Base-by-base conservation (phyloP, 2,329 filamentous ascomycete species). In the Tolypocladium ophioglossoides region DNA sequence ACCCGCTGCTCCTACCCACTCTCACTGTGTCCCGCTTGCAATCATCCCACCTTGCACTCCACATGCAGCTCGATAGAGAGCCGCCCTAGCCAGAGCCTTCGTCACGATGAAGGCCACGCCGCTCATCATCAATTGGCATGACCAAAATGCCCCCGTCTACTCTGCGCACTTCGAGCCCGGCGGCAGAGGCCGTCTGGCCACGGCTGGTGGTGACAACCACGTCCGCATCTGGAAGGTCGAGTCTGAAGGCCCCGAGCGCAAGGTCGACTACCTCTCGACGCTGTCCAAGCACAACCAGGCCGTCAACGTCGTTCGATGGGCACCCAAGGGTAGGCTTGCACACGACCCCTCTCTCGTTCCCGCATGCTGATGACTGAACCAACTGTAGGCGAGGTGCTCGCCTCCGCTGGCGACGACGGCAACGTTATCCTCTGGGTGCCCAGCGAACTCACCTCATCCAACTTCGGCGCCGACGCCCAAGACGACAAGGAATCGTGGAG, bases 401-500 rank as follows among this genome's bases (percentile, higher is more conserved):
- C 91, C 59, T 96, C 91, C 53, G 94, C 94, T 38, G 94, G 94
- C 61, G 94, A 99, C 69, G 94, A 99, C 70, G 94, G 94, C 56
- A 99, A 97, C 67, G 89, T 97, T 52, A 86, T 99, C 55, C 81
- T 96, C 57, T 99, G 94, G 94, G 89, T 96, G 41, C 91, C 91
- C 12, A 87, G 90, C 60, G 91, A 95, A 64, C 79, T 80, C 55
- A 81, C 86, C 57, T 78, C 82, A 56, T 78, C 83, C 54, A 68
- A 73, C 40, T 89, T 96, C 66, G 91, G 91, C 59, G 88, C 91
- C 64, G 91, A 96, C 63, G 83, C 82, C 50, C 79, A 86, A 54
- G 94, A 96, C 63, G 94, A 99, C 69, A 95, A 96, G 71, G 94
- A 99, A 72, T 89, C 89, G 61, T 99, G 94, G 94, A 81, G 92